phyloP scores from a whole-genome alignment of 192 early-diverging fungal genomes.

The Mortierella alpina region DNA sequence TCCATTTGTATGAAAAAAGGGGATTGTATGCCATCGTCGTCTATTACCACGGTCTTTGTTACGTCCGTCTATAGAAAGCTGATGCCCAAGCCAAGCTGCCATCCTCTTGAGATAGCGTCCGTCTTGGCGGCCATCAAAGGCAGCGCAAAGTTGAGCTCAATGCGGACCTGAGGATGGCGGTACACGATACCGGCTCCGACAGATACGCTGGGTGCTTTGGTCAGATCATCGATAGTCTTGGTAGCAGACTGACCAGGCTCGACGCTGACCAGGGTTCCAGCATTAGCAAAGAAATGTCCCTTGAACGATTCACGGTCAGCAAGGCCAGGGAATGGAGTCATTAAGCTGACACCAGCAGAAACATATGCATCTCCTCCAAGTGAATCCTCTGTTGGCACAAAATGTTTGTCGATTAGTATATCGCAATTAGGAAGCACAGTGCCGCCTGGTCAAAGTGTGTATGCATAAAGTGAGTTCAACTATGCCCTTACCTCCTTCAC shows the following conservation, averaged over 20 bases:
- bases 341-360: constrained; percentile 80
- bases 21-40: not conserved
- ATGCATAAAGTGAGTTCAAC: constrained; percentile 44
- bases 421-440: too few relatives aligned
- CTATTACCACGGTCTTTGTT: not conserved
- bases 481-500: constrained; percentile 71
- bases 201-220: constrained; percentile 74
- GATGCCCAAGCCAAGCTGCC: constrained; percentile 90
- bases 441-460: not conserved
- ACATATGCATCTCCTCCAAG: constrained; percentile 92
- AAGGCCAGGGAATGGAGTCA: constrained; percentile 85
- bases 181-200: constrained; percentile 88
- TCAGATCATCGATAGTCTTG: constrained; percentile 57
- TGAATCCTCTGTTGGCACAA: constrained; percentile 64
- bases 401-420: not conserved
- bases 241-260: constrained; percentile 37
- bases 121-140: constrained; percentile 73
- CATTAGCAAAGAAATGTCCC: constrained; percentile 91
- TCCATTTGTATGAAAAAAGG: not conserved
- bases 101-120: constrained; percentile 78
- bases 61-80: constrained; percentile 71
- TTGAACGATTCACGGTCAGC: constrained; percentile 68
- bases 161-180: constrained; percentile 84
- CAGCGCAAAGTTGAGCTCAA: constrained; percentile 92
- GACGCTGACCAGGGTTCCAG: constrained; percentile 75